Evolutionary conservation across 352 stramenopile species (phyloP), one percentile per base, ranked within the genome.

Genomic region (Phytophthora sp.): DNA sequence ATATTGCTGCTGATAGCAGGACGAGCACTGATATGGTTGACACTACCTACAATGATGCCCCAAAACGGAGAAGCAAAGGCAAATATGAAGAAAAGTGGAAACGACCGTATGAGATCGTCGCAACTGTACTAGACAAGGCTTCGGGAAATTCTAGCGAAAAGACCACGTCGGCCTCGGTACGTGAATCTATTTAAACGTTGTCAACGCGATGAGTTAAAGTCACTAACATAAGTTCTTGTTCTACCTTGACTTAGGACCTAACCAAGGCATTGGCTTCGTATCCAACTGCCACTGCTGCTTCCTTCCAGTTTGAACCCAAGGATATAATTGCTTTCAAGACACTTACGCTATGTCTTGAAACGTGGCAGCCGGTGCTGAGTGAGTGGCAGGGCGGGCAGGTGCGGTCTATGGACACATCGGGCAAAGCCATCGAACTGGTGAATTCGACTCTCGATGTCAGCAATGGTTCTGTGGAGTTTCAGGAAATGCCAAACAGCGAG

Each of bases 321-420:
- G 80, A 94, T 55, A 39, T 91, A 12, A 44, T 94, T 51, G 82
- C 79, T 4, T 92, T 88, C 64, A 91, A 90, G 64, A 94, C 84
- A 17, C 66, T 94, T 30, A 82, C 77, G 28, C 61, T 94, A 26
- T 92, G 83, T 31, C 73, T 91, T 41, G 77, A 90, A 62, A 92
- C 82, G n/a, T 94, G 79, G 58, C 82, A 94, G 51, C 85, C 85
- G 42, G 48, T 90, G 3, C 21, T 84, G 20, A 94, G 82, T 45
- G 79, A 82, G 2, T 94, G 85, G 85, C 71, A 79, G 39, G 86
- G 80, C 50, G 85, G 77, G 3, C 49, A 72, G 24, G 72, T 91
- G 35, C 49, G 65, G 32, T 57, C 48, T 10, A 32, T 58, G 9
- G 56, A 62, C 37, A 17, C 18, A 3, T 54, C 26, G 3, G 32